Base-by-base conservation (phyloP, 139 green algal species). In the Chlamydomonas sphaeroides region DNA sequence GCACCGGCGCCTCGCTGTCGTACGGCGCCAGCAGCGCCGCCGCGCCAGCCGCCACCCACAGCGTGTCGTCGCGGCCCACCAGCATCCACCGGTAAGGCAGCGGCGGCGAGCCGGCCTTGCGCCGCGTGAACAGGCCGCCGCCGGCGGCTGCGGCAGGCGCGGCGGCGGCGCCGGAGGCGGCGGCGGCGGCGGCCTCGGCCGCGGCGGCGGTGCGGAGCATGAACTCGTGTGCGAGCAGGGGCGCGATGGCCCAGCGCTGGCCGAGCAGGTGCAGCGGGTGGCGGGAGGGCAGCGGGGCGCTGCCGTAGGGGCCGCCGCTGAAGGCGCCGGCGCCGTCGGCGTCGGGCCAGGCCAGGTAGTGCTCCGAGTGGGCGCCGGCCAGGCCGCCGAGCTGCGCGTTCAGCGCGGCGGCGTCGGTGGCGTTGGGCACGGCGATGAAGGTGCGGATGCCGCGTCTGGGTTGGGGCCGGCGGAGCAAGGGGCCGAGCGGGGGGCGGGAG, bases 31-130 rank as follows among this genome's bases (percentile, higher is more conserved):
- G 62, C 0, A 82, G 75, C 32, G 10, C 28, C 23, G 65, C 21
- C 25, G 33, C 42, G 15, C 49, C 26, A 32, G 8, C 23, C 42
- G 75, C 61, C 42, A 56, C 32, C 75, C 75, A 82, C 28, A 82
- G 75, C 23, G 75, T 82, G 59, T 82, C 75, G 75, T 82, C 75
- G 7, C 75, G 75, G 20, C 28, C 75, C 57, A 82, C 10, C 39
- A 82, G 75, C 75, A 82, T 72, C 75, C 75, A 82, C 30, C 62
- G n/a, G 75, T 82, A 82, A 1, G 75, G 75, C 32, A 51, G 65
- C 63, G 33, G 33, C 33, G 63, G 11, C 18, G 5, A 5, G 28
- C 11, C 28, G 72, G 53, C 36, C 10, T 65, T 65, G 15, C 20
- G 15, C 11, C 26, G 15, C n/a, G n/a, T n/a, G n/a, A n/a, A n/a